A percentile compares a stretch with the other conserved stretches of the same genome.
Evolutionary conservation across 257 asterid species (phyloP).

Genomic region (Solanum ossicruentum): DNA sequence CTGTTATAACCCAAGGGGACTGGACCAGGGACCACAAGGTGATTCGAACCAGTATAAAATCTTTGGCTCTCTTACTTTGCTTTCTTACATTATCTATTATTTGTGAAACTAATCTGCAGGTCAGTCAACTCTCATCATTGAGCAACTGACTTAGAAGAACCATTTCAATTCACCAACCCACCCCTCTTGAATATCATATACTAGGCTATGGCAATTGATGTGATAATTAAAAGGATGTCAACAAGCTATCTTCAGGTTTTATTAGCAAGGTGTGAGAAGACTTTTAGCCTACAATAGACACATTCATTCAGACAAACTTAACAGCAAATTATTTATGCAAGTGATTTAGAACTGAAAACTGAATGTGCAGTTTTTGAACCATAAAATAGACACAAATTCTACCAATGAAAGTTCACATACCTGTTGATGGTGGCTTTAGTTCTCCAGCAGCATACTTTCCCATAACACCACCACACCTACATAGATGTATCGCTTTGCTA

Average conservation of each 20-base stretch:
- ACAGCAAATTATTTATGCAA: not conserved
- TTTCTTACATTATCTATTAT: too few species aligned
- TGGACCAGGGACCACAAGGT: too few species aligned
- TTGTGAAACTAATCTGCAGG: too few species aligned
- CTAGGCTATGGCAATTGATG: not conserved
- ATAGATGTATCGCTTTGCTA: not conserved
- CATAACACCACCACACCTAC: conserved; percentile 99
- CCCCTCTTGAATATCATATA: not conserved
- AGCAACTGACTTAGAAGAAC: too few species aligned
- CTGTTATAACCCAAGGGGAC: too few species aligned
- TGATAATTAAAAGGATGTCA: not conserved
- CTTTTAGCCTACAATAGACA: not conserved
- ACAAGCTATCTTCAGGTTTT: not conserved
- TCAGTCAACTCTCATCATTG: too few species aligned
- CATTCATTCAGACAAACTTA: not conserved
- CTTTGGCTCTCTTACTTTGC: too few species aligned
- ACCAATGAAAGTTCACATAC: conserved; percentile 34
- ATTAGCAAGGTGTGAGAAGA: not conserved
- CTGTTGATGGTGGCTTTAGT: conserved; percentile 83
- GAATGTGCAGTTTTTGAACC: not conserved
- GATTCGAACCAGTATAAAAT: too few species aligned
- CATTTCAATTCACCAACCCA: too few species aligned
- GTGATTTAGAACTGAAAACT: not conserved
- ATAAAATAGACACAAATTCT: not conserved
- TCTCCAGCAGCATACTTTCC: conserved; percentile 99